Evolutionary conservation across 2,329 filamentous ascomycete genomes (phyloP).

Genomic region (Ophiosphaerella herpotricha): DNA sequence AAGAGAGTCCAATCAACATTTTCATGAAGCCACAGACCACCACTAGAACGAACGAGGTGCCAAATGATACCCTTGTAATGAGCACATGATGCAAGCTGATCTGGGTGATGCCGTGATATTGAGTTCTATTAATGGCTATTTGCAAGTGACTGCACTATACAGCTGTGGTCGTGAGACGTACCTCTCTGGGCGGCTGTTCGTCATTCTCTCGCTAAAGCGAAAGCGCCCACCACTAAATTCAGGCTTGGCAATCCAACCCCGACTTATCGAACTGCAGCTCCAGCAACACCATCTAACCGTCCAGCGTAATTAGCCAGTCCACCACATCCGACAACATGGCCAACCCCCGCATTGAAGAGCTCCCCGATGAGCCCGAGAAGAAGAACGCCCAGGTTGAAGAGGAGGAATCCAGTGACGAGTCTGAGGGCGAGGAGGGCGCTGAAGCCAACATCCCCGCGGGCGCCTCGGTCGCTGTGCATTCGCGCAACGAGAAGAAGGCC

Average conservation of each 20-base stretch:
- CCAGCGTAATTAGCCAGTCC: conserved; percentile 4
- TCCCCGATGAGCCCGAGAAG: conserved; percentile 82
- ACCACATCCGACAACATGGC: conserved; percentile 72
- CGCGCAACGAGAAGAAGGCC: conserved; percentile 99
- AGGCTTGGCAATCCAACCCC: conserved; percentile 21
- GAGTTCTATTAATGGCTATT: too few species aligned
- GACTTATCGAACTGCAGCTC: conserved; percentile 17
- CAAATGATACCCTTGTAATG: conserved; percentile 37
- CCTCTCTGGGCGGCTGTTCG: neutral
- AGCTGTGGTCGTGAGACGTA: too few species aligned
- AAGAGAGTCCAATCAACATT: conserved; percentile 46
- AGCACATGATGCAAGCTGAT: conserved; percentile 3
- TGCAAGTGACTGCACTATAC: too few species aligned
- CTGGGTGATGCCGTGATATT: too few species aligned
- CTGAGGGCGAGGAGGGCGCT: conserved; percentile 73
- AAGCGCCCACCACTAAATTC: conserved; percentile 34
- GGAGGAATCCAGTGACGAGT: conserved; percentile 72
- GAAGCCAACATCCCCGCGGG: conserved; percentile 77
- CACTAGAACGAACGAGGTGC: conserved; percentile 30
- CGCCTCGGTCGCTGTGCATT: conserved; percentile 89
- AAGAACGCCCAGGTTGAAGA: conserved; percentile 79
- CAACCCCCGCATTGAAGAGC: conserved; percentile 96
- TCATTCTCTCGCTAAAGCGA: conserved; percentile 28
- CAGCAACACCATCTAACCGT: conserved; percentile 13
- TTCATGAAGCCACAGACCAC: conserved; percentile 45